Evolutionary conservation across 768 basidiomycete genomes (phyloP).

Genomic region (Galerina marginata): DNA sequence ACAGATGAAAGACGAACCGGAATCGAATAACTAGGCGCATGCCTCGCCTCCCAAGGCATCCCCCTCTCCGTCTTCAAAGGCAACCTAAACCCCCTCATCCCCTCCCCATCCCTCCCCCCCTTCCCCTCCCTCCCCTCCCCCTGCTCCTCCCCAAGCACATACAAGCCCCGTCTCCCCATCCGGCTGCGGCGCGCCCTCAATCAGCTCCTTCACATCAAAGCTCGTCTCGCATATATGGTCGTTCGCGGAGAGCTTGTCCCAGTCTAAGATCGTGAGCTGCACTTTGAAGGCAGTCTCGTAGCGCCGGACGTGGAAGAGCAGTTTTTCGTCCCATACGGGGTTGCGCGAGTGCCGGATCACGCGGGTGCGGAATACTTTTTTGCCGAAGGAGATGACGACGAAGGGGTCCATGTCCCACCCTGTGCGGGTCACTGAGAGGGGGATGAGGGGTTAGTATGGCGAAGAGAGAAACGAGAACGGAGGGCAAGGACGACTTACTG

Average conservation of each 20-base stretch:
- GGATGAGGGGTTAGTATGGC: no score
- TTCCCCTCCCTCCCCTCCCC: constrained; percentile 64
- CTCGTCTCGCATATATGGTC: constrained; percentile 85
- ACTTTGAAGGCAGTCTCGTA: constrained; percentile 83
- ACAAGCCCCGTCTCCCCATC: constrained; percentile 62
- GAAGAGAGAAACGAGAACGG: no score
- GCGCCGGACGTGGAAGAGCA: constrained; percentile 91
- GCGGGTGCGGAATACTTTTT: constrained; percentile 94
- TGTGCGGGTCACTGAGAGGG: constrained; percentile 70
- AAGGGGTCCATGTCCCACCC: constrained; percentile 99
- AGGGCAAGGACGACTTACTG: no score
- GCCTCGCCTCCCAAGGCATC: constrained; percentile 72
- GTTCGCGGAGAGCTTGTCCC: constrained; percentile 93
- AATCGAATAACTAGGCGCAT: constrained; percentile 73
- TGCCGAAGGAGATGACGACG: constrained; percentile 93
- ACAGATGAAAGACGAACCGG: constrained; percentile 45
- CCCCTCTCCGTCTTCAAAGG: constrained; percentile 66
- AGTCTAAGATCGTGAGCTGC: constrained; percentile 88
- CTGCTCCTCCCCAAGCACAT: constrained; percentile 47
- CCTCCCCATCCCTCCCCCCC: constrained; percentile 50
- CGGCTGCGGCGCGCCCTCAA: constrained; percentile 70
- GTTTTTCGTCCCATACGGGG: constrained; percentile 93
- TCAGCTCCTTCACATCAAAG: constrained; percentile 74
- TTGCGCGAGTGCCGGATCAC: constrained; percentile 83
- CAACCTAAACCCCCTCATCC: constrained; percentile 78